phyloP scores from a whole-genome alignment of 2,329 filamentous ascomycete genomes.

The Ascochyta rabiei region DNA sequence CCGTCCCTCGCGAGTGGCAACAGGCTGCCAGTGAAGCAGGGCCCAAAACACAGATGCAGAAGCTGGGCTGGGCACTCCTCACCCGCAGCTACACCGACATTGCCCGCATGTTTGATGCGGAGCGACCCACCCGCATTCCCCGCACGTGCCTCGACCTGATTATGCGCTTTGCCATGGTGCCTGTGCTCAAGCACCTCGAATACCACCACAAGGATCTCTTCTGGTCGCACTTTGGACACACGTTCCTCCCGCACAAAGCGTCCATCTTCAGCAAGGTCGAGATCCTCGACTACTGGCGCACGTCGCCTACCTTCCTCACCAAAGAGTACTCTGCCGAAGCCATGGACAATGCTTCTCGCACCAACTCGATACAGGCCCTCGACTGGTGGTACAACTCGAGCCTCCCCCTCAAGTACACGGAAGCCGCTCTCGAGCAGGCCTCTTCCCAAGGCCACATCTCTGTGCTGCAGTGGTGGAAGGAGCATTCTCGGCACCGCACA shows the following conservation, averaged over 20 bases:
- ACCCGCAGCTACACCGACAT: constrained; percentile 73
- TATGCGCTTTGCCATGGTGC: constrained; percentile 85
- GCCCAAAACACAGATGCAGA: constrained; percentile 73
- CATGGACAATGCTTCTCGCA: constrained; percentile 83
- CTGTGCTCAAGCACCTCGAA: constrained; percentile 76
- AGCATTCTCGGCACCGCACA: constrained; percentile 60
- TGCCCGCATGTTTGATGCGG: constrained; percentile 72
- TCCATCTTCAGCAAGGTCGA: constrained; percentile 85
- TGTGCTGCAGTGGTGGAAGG: constrained; percentile 93
- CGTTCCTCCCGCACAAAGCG: constrained; percentile 84
- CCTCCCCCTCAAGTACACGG: constrained; percentile 81
- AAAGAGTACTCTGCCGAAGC: constrained; percentile 87
- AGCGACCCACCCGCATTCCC: constrained; percentile 76
- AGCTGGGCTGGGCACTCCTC: constrained; percentile 84
- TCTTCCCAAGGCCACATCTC: constrained; percentile 82
- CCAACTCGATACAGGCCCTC: constrained; percentile 82
- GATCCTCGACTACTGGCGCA: constrained; percentile 90
- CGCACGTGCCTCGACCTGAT: constrained; percentile 84
- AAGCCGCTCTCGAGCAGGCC: constrained; percentile 85
- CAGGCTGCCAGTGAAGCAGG: constrained; percentile 67
- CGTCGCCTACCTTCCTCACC: constrained; percentile 78
- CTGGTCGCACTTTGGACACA: constrained; percentile 81
- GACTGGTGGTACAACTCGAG: constrained; percentile 91
- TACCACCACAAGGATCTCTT: constrained; percentile 75
- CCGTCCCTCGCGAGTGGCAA: constrained; percentile 75